Base-by-base conservation (phyloP, 164 flowering plant genomes). In the Cinnamomum micranthum region DNA sequence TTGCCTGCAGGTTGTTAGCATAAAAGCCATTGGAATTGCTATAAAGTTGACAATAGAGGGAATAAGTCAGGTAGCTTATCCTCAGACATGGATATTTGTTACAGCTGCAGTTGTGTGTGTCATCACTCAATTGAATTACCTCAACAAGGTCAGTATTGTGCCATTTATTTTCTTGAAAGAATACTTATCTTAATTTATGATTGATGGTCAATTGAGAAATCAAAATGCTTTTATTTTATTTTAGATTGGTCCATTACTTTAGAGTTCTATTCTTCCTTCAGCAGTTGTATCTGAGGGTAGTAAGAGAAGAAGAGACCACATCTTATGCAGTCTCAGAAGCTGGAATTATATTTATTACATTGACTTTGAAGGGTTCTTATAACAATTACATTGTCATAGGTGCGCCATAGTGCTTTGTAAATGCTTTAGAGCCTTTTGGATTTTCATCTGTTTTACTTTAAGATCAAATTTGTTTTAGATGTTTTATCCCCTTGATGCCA, bases 1-100 rank as follows among this genome's bases (percentile, higher is more conserved):
- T 7, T 41, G 70, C 28, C 4, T 84, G 73, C 85, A 92, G 97
- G 97, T 92, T 66, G 87, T 92, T 17, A 88, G 97, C 85, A 88
- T 92, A 79, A 92, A 92, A 81, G 97, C 94, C 65, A 86, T 92
- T 79, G 97, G 97, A 77, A 90, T 89, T 72, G 97, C 94, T 19
- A 84, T 90, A 75, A 90, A 88, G 82, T 90, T 92, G 70, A 89
- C 97, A 31, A 58, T 92, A 65, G 94, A 92, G 59, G 97, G 94
- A 31, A 81, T 84, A 74, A 92, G 81, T 80, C 97, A 92, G 83
- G 70, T 90, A 17, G 80, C 85, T 31, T 92, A 88, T 84, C 92
- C 92, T 28, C 93, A 92, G 75, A 90, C 97, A 71, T 90, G 97
- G 97, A 84, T 87, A 78, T 89, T 92, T 59, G 55, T 87, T 70